Base-by-base conservation (phyloP, 768 basidiomycete genomes). In the Russula brevipes region DNA sequence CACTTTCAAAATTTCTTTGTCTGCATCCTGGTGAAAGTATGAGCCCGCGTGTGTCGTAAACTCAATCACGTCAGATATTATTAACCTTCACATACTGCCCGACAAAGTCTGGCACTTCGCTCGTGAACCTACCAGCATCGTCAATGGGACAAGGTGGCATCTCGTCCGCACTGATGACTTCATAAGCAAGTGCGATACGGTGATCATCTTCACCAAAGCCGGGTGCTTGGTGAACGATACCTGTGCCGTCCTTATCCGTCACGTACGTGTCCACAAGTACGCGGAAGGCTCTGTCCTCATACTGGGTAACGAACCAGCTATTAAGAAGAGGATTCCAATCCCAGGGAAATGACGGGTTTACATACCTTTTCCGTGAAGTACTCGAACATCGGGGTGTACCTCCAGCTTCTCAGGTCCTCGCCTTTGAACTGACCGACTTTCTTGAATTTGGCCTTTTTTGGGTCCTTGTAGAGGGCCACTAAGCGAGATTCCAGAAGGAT, bases 191-290 rank as follows among this genome's bases (percentile, higher is more conserved):
- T 33, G 91, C 88, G 69, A 99, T 84, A 57, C 97, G 90, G 74
- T 98, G 92, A 82, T 99, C 97, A 70, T 99, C 97, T 73, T 98
- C 96, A 78, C 97, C 97, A 71, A 97, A 98, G 0, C 89, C 95
- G 2, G 97, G 97, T 2, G 97, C 94, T 77, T 99, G 97, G 73
- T 99, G 97, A 36, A 99, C 97, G 70, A 98, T 95, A 70, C 97
- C 97, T 35, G 97, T 99, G 71, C 97, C 97, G 63, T 94, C 91
- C 16, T 85, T 82, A 69, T 88, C 89, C 4, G 93, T 96, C 53
- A 99, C 96, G 73, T 99, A 99, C 0, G 87, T 87, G 71, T 99
- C 97, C 24, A 83, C 81, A 14, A 99, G 73, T 16, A 99, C 93
- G 60, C 88, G 76, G 79, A 96, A 98, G 0, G 93, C 96, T 69